phyloP scores from a whole-genome alignment of 1,139 yeast species.

The Fermentozyma sake region DNA sequence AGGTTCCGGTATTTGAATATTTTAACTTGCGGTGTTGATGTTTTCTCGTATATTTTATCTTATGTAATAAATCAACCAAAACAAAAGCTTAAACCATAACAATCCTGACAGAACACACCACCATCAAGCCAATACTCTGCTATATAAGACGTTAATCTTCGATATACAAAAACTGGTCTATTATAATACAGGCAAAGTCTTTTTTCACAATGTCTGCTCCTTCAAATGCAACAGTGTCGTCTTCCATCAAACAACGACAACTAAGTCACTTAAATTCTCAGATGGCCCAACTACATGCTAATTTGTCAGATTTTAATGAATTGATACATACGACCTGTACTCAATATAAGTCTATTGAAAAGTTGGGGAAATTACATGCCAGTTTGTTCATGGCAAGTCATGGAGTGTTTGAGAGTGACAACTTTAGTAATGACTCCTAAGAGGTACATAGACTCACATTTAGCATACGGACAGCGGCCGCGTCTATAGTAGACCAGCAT shows the following conservation, averaged over 20 bases:
- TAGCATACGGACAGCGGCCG: too few relatives aligned
- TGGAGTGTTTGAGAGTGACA: conserved; percentile 54
- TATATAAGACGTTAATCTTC: conserved; percentile 1
- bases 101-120: neutral
- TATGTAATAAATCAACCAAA: too few relatives aligned
- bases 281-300: conserved; percentile 58
- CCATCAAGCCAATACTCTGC: neutral
- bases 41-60: too few relatives aligned
- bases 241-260: conserved; percentile 44
- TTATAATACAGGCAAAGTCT: too few relatives aligned
- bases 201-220: neutral
- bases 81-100: neutral
- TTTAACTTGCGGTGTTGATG: too few relatives aligned
- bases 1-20: too few relatives aligned
- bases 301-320: conserved; percentile 52
- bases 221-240: conserved; percentile 5
- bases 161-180: too few relatives aligned
- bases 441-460: too few relatives aligned
- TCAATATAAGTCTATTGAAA: conserved; percentile 54
- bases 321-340: conserved; percentile 49
- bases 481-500: too few relatives aligned
- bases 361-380: conserved; percentile 59
- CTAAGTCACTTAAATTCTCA: conserved; percentile 59
- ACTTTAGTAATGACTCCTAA: too few relatives aligned
- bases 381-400: conserved; percentile 62